Evolutionary conservation across 768 basidiomycete genomes (phyloP), one percentile per base, ranked within the genome.

Genomic region (Pleurotus ostreatus): DNA sequence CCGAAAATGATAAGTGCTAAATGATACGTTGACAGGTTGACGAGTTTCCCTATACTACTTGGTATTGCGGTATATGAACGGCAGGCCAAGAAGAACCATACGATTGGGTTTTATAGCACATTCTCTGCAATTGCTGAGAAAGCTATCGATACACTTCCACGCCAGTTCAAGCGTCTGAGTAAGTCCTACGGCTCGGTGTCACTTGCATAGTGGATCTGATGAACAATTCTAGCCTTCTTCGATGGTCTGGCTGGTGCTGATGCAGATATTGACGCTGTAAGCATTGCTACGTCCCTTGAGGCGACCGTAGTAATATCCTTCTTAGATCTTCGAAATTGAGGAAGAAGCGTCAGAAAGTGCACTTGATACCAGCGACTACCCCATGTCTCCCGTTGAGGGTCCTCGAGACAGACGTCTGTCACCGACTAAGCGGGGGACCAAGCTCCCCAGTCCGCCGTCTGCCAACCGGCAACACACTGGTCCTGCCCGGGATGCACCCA

Each of bases 11-110:
- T 11, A 34, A 4, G 49, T 44, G 5, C 46, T 38, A 22, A 54
- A 20, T 18, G 43, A 12, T 26, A 54, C 48, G 7, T 25, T 6
- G 41, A 25, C 61, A 90, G 91, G 66, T 60, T 83, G 20, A 93
- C 93, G 4, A 92, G 87, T 61, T 89, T 96, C 63, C 94, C 94
- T 0, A 81, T 94, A 13, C 74, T 98, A 38, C 70, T 97, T 39
- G 59, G 75, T 15, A 93, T 97, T 51, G 87, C 93, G 2, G 72
- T 87, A 53, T 96, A 95, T 65, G 94, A 96, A 70, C 81, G 94
- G 13, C 89, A 94, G 66, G 81, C 87, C 2, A 91, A 91, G 70
- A 76, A 71, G 18, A 80, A 77, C 3, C 84, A 83, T 1, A 81
- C 89, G 0, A 72, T 76, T 2, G 83, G 79, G 20, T 83, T 95